Evolutionary conservation across 1,284 basidiomycete species (phyloP).

Genomic region (Jaminaea rosea): DNA sequence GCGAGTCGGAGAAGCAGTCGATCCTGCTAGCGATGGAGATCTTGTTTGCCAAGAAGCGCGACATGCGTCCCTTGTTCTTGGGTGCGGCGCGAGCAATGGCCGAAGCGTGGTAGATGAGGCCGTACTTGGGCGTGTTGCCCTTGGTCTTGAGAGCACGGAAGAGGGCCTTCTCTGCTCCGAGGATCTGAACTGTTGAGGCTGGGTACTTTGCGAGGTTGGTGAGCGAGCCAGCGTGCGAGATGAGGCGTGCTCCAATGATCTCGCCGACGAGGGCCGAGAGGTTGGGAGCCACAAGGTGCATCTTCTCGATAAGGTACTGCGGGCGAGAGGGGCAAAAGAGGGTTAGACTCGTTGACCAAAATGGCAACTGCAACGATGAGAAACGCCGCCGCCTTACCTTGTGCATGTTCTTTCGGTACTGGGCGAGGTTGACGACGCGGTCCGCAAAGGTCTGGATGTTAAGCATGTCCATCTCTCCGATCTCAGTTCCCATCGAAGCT

Average conservation of each 20-base stretch:
- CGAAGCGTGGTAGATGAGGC: slow-evolving; percentile 55
- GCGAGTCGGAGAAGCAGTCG: slow-evolving; percentile 82
- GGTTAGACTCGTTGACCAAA: too few relatives aligned
- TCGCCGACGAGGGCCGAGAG: slow-evolving; percentile 84
- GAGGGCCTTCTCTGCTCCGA: slow-evolving; percentile 95
- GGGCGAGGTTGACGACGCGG: slow-evolving; percentile 80
- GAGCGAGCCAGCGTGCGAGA: slow-evolving; percentile 93
- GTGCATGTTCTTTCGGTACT: slow-evolving; percentile 86
- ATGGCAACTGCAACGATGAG: too few relatives aligned
- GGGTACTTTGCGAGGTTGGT: slow-evolving; percentile 98
- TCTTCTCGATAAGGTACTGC: slow-evolving; percentile 95
- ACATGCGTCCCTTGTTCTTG: slow-evolving; percentile 95
- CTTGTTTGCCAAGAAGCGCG: slow-evolving; percentile 75
- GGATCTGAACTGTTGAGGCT: slow-evolving; percentile 92
- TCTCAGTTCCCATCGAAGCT: slow-evolving; percentile 87
- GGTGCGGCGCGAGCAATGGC: slow-evolving; percentile 81
- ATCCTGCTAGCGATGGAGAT: slow-evolving; percentile 95
- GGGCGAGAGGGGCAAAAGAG: too few relatives aligned
- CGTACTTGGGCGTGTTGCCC: slow-evolving; percentile 91
- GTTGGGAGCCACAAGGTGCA: slow-evolving; percentile 94
- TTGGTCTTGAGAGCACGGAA: slow-evolving; percentile 98
- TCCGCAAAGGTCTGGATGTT: slow-evolving; percentile 90
- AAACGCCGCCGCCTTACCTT: too few relatives aligned
- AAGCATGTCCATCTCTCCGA: slow-evolving; percentile 87
- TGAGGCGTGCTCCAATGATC: slow-evolving; percentile 85